Evolutionary conservation across 2,329 filamentous ascomycete species (phyloP).

Genomic region (Chrysoporthe austroafricana): DNA sequence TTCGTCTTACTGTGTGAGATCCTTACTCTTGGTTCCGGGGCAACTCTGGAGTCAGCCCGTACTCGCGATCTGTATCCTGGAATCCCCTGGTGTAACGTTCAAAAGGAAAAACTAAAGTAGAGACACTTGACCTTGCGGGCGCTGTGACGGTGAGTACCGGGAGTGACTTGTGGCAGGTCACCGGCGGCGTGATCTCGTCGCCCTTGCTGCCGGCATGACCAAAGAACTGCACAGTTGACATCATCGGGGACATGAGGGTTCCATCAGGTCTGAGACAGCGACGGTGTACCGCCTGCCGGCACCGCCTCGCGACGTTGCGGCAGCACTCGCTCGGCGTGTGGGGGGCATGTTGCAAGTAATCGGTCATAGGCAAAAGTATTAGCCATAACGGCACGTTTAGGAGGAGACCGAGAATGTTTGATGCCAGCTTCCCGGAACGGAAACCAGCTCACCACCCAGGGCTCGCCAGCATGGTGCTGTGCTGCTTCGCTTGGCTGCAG

Average conservation of each 20-base stretch:
- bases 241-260: slow-evolving; percentile 20
- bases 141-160: too few species aligned
- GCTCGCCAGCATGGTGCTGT: slow-evolving; percentile 1
- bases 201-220: slow-evolving; percentile 25
- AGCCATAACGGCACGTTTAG: background rate
- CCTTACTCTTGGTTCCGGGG: background rate
- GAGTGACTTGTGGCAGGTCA: background rate
- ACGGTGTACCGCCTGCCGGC: background rate
- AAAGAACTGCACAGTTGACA: slow-evolving; percentile 26
- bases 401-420: background rate
- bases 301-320: background rate
- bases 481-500: slow-evolving; percentile 14
- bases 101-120: background rate
- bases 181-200: background rate
- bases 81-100: background rate
- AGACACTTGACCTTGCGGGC: background rate
- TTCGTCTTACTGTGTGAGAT: background rate
- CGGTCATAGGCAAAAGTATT: background rate
- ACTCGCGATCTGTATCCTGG: background rate
- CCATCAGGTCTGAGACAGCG: slow-evolving; percentile 5
- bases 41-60: background rate
- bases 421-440: slow-evolving; percentile 19
- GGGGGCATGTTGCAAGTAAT: background rate
- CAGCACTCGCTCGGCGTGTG: background rate
- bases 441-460: slow-evolving; percentile 17